phyloP scores from a whole-genome alignment of 768 basidiomycete genomes.

The Hygrophoropsis aurantiaca region DNA sequence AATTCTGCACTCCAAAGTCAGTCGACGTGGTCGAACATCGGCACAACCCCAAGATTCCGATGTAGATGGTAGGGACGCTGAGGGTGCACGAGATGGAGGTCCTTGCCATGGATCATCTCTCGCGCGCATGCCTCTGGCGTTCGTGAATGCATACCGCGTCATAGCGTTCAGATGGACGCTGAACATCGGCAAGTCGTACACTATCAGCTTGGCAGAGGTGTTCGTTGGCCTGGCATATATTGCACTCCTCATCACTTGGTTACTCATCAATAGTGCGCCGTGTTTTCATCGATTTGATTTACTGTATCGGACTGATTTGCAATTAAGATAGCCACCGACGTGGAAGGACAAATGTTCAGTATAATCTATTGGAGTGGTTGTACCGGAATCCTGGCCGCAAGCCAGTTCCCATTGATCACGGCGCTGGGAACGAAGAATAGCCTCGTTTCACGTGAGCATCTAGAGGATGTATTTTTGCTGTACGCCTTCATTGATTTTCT shows the following conservation, averaged over 20 bases:
- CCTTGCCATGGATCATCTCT: conserved; percentile 37
- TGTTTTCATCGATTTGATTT: neutral
- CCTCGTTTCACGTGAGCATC: conserved; percentile 34
- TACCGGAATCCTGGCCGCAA: conserved; percentile 29
- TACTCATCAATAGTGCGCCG: conserved; percentile 47
- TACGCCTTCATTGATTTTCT: neutral
- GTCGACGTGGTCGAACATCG: neutral
- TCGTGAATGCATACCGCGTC: conserved; percentile 45
- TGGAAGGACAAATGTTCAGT: conserved; percentile 8
- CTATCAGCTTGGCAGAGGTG: conserved; percentile 41
- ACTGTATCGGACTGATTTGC: neutral
- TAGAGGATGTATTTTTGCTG: neutral
- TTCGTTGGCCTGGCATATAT: conserved; percentile 48
- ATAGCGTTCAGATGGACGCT: conserved; percentile 49
- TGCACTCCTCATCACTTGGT: conserved; percentile 41
- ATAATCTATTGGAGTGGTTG: conserved; percentile 27
- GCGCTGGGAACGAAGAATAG: conserved; percentile 53
- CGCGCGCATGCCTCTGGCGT: conserved; percentile 35
- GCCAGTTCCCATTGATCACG: conserved; percentile 43
- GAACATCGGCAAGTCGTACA: conserved; percentile 40
- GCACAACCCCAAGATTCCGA: conserved; percentile 10
- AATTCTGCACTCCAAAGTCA: conserved; percentile 19
- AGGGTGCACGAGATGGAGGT: too few species aligned
- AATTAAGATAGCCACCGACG: conserved; percentile 1
- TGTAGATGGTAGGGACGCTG: neutral